A percentile compares a stretch with the other conserved stretches of the same genome.
Evolutionary conservation across 2,329 filamentous ascomycete genomes (phyloP).

Genomic region (Venturia nashicola): DNA sequence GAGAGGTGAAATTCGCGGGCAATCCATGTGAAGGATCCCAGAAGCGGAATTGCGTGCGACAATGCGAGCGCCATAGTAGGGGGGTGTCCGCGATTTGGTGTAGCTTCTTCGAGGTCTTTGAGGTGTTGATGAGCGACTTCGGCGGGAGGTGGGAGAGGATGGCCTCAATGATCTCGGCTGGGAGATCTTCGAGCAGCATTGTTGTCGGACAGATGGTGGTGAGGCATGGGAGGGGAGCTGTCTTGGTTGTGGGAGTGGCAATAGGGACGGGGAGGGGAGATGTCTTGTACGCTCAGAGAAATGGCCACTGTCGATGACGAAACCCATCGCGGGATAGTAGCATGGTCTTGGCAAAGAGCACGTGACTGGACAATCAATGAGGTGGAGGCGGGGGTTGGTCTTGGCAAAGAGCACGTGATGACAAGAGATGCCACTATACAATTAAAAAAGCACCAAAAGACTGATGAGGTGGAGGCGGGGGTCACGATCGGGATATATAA

Average conservation of each 20-base stretch:
- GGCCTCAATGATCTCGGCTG: constrained; percentile 74
- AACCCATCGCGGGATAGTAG: no score
- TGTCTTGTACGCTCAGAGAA: no score
- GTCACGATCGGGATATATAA: no score
- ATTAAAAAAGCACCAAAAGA: no score
- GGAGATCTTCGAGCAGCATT: constrained; percentile 21
- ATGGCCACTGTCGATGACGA: no score
- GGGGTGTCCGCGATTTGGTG: constrained; percentile 55
- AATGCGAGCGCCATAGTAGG: constrained; percentile 71
- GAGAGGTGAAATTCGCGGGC: constrained; percentile 23
- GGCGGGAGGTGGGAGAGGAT: constrained; percentile 56
- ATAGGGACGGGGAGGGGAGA: not conserved
- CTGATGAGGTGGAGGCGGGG: no score
- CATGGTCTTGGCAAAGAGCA: no score
- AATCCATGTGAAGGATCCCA: constrained; percentile 49
- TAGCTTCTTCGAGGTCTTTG: constrained; percentile 52
- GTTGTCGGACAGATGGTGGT: not conserved
- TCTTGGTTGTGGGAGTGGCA: no score
- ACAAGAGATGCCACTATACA: no score
- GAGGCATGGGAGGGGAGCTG: not conserved
- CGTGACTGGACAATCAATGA: no score
- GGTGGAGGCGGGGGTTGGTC: no score
- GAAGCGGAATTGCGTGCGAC: constrained; percentile 53
- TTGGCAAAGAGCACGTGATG: no score
- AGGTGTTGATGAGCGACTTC: constrained; percentile 36